Evolutionary conservation across 257 asterid species (phyloP), one percentile per base, ranked within the genome.

Genomic region (Solanum pennellii): DNA sequence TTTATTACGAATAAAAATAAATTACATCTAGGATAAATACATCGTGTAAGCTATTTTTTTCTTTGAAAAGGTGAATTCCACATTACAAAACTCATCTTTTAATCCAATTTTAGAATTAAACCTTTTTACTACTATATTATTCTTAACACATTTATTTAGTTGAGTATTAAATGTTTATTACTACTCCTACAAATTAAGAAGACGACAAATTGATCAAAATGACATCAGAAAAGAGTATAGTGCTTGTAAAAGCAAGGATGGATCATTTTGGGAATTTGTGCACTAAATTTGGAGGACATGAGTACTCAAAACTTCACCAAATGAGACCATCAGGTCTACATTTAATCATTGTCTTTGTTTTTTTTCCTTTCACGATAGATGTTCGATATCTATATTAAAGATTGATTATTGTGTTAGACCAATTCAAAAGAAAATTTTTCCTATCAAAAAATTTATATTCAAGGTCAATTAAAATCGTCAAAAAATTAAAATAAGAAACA

Each of bases 401-500:
- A 37, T 37, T 37, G 7, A 37, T 37, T 1, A 37, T 5, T 1
- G 7, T 1, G 7, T 35, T 5, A 37, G 39, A 6, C 0, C 1
- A 0, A 37, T 6, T 37, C 1, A 1, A 37, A 37, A 37, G 7
- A 1, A 37, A 37, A 1, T 1, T 37, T 37, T 37, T 5, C 0
- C 7, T 5, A 37, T 37, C 0, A 37, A 37, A 37, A 37, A 5
- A 0, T 5, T 5, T 1, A 37, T 37, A 37, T 37, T 6, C 7
- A 1, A 6, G 0, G 0, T 37, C 5, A 37, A 5, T 37, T 1
- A 37, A 6, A 37, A 37, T 37, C 39, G 2, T 37, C 1, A 1
- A 37, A 5, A 37, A 37, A 37, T 37, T 35, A 37, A 6, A 37
- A 37, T 5, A 5, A 37, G 7, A 37, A 37, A 37, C 39, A 37